A percentile compares a stretch with the other conserved stretches of the same genome.
Conservation (phyloP, 2,329 filamentous ascomycete species). For the Elsinoe batatas region DNA sequence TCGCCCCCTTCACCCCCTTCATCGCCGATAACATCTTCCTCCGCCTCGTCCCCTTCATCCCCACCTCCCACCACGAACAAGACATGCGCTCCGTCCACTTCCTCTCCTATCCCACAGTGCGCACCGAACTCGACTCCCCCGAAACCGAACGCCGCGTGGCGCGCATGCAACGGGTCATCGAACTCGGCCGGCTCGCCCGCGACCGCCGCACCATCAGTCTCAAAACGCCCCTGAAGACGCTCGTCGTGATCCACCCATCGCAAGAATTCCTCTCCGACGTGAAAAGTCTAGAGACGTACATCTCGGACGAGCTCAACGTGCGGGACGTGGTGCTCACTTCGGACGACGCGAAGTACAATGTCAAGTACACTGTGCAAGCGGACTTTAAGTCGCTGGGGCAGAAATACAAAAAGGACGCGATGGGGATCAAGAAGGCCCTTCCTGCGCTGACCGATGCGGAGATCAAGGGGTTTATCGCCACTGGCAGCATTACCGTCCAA, state of each 20-base stretch:
- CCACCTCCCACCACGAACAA: slow-evolving; percentile 53
- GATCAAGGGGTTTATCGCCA: slow-evolving; percentile 66
- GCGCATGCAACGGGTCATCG: slow-evolving; percentile 87
- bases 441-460: slow-evolving; percentile 68
- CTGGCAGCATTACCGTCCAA: slow-evolving; percentile 69
- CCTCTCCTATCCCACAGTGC: slow-evolving; percentile 77
- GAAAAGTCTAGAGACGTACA: slow-evolving; percentile 74
- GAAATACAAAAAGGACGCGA: slow-evolving; percentile 93
- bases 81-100: slow-evolving; percentile 88
- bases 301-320: slow-evolving; percentile 85
- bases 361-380: slow-evolving; percentile 79
- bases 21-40: slow-evolving; percentile 90
- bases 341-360: slow-evolving; percentile 83
- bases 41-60: slow-evolving; percentile 71
- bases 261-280: slow-evolving; percentile 78
- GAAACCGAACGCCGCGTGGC: slow-evolving; percentile 76
- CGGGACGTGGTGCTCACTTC: slow-evolving; percentile 72
- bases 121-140: slow-evolving; percentile 77
- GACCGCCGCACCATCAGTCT: slow-evolving; percentile 76
- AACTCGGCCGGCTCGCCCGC: slow-evolving; percentile 74
- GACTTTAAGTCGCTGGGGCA: slow-evolving; percentile 94
- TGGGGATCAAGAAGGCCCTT: slow-evolving; percentile 82
- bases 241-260: slow-evolving; percentile 81
- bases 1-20: slow-evolving; percentile 94
- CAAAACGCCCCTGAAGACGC: slow-evolving; percentile 81